Evolutionary conservation across 2,329 filamentous ascomycete species (phyloP).

Genomic region (Cryoendolithus antarcticus): DNA sequence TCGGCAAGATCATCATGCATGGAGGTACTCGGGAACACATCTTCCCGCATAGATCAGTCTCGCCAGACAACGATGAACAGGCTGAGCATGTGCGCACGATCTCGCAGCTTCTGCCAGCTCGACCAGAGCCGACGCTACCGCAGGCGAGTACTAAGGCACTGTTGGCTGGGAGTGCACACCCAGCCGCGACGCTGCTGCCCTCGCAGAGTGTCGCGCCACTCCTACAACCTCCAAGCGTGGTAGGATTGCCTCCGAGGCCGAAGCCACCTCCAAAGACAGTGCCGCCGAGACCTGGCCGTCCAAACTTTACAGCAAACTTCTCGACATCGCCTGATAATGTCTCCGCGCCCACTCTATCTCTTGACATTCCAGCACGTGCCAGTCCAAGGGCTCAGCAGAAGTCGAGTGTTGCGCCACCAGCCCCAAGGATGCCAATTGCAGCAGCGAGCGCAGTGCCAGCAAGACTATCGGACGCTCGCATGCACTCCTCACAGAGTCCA

Average conservation of each 20-base stretch:
- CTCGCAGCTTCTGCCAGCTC: conserved; percentile 22
- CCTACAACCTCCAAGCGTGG: not conserved
- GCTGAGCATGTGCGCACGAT: conserved; percentile 14
- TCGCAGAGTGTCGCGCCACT: not conserved
- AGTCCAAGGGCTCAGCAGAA: too few species aligned
- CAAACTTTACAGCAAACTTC: conserved; percentile 1
- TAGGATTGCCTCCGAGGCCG: conserved; percentile 6
- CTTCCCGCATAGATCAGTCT: conserved; percentile 1
- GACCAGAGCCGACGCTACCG: conserved; percentile 11
- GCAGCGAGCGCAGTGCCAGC: too few species aligned
- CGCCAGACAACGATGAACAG: conserved; percentile 13
- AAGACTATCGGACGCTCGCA: too few species aligned
- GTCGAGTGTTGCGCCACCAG: too few species aligned
- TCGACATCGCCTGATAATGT: not conserved
- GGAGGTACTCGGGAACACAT: not conserved
- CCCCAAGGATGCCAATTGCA: not conserved
- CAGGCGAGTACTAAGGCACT: not conserved
- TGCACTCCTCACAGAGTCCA: not conserved
- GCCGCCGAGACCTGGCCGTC: not conserved
- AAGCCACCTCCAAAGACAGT: conserved; percentile 2
- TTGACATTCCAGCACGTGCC: too few species aligned
- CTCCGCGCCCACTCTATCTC: conserved; percentile 9
- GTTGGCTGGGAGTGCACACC: not conserved
- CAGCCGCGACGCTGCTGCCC: not conserved
- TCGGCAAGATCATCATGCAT: not conserved